A percentile compares a stretch with the other conserved stretches of the same genome.
Evolutionary conservation across 495 filamentous ascomycete species (phyloP).

Genomic region (Penicillium ucsense): DNA sequence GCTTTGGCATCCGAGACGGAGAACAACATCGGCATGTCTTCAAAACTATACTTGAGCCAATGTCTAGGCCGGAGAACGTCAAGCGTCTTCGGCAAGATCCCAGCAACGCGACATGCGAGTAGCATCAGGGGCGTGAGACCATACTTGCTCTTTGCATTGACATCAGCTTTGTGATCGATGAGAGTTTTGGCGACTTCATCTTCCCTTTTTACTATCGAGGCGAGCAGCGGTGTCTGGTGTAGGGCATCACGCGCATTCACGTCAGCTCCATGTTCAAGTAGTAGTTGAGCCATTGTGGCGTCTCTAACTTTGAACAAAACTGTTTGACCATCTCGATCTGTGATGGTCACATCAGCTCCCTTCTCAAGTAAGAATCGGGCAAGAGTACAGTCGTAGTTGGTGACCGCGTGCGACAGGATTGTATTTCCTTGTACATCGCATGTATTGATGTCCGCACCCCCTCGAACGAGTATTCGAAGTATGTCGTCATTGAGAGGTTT

Average conservation of each 20-base stretch:
- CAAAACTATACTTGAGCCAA: too few relatives aligned
- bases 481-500: too few relatives aligned
- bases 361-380: neutral
- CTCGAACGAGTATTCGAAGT: neutral
- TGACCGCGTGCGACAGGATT: neutral
- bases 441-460: neutral
- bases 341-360: neutral
- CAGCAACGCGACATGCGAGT: neutral
- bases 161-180: neutral
- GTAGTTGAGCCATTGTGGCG: neutral
- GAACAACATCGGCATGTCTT: too few relatives aligned
- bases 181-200: neutral
- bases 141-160: neutral
- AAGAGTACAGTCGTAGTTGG: neutral
- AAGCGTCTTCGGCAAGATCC: too few relatives aligned
- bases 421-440: neutral
- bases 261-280: neutral
- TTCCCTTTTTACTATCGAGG: neutral
- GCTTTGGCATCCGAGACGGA: neutral
- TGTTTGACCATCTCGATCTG: neutral
- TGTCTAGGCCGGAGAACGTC: too few relatives aligned
- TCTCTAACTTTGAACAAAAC: neutral
- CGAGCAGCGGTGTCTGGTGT: neutral
- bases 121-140: neutral
- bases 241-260: neutral